Percentiles rank a stretch among this genome's conserved stretches.
Evolutionary conservation across 192 early-diverging fungal species (phyloP).

Genomic region (Funneliformis mosseae): DNA sequence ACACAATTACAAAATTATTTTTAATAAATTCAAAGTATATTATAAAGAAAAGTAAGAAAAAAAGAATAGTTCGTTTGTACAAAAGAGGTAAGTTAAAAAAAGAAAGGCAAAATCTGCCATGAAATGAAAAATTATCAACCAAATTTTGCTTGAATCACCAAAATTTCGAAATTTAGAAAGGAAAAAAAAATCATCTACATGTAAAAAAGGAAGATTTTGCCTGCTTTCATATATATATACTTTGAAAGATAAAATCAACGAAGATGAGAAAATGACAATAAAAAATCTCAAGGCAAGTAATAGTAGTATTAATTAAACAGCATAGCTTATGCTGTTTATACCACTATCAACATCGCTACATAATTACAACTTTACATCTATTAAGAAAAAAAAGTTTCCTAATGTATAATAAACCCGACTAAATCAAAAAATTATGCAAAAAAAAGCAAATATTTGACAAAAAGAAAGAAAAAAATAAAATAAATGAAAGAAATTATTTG

Average conservation of each 20-base stretch:
- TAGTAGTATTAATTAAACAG: not conserved
- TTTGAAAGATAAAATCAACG: too few relatives aligned
- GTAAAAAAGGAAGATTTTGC: not conserved
- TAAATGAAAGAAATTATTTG: not conserved
- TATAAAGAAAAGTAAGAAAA: not conserved
- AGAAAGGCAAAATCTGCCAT: not conserved
- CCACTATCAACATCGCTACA: not conserved
- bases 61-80: not conserved
- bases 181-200: not conserved
- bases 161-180: not conserved
- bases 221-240: not conserved
- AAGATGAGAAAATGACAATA: too few relatives aligned
- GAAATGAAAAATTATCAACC: not conserved
- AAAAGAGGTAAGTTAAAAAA: not conserved
- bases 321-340: not conserved
- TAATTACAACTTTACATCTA: too few relatives aligned
- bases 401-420: not conserved
- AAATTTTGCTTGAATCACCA: not conserved
- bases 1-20: not conserved
- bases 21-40: not conserved
- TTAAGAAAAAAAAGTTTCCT: not conserved
- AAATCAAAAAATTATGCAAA: not conserved
- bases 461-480: not conserved
- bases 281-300: not conserved
- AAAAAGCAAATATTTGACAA: not conserved